phyloP scores from a whole-genome alignment of 208 protist species.

The Trypanosoma mega region DNA sequence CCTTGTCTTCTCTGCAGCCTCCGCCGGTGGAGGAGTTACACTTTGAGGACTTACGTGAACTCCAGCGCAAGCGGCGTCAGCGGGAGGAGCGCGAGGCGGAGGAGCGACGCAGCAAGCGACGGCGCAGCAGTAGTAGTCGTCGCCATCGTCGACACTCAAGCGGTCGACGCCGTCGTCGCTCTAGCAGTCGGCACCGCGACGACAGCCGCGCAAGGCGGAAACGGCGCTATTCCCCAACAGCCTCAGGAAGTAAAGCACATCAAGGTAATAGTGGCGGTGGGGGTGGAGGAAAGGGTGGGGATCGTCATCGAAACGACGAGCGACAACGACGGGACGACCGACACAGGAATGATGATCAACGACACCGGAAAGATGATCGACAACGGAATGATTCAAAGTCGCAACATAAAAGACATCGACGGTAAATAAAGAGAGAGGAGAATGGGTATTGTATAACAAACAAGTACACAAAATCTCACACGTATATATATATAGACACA shows the following conservation, averaged over 20 bases:
- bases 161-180: constrained; percentile 11
- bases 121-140: constrained; percentile 19
- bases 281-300: neutral
- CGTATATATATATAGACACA: no score
- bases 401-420: constrained; percentile 9
- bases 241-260: no score
- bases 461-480: no score
- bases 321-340: constrained; percentile 11
- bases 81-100: constrained; percentile 20
- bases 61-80: constrained; percentile 23
- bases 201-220: constrained; percentile 1
- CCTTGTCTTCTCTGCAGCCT: no score
- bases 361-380: no score
- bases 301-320: constrained; percentile 14
- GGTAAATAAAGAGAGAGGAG: constrained; percentile 10
- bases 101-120: constrained; percentile 19
- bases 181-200: constrained; percentile 7
- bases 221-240: neutral
- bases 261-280: no score
- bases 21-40: constrained; percentile 22
- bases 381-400: constrained; percentile 8
- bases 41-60: constrained; percentile 27
- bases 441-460: neutral
- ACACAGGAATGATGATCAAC: constrained; percentile 1
- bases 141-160: constrained; percentile 16